Conservation (phyloP, 768 basidiomycete genomes). For the Phlegmacium glaucopus region DNA sequence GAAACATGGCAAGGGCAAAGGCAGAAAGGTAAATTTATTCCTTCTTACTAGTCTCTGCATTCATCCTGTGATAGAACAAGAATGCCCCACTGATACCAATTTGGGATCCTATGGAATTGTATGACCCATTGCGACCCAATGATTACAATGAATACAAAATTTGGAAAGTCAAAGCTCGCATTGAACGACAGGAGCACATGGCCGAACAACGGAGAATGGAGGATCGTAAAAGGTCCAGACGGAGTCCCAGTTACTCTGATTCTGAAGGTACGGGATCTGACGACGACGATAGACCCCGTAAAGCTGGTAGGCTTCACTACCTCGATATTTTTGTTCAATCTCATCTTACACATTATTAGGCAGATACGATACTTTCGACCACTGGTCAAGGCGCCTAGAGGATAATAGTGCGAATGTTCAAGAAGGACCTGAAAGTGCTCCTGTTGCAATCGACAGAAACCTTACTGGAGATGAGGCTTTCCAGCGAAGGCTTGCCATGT, state of each 20-base stretch:
- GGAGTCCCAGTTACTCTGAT: constrained; percentile 61
- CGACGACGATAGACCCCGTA: constrained; percentile 61
- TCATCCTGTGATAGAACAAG: constrained; percentile 47
- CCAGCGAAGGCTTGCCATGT: constrained; percentile 71
- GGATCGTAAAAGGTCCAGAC: constrained; percentile 55
- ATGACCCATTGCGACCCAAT: constrained; percentile 81
- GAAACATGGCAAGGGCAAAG: constrained; percentile 52
- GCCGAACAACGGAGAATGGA: constrained; percentile 55
- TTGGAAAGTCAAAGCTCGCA: constrained; percentile 74
- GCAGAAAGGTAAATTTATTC: constrained; percentile 53
- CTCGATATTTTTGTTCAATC: neutral
- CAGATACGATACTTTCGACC: constrained; percentile 48
- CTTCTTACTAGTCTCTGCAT: constrained; percentile 3
- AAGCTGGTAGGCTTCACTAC: constrained; percentile 49
- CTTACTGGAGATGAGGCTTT: constrained; percentile 80
- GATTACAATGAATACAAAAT: constrained; percentile 87
- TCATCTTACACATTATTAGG: constrained; percentile 26
- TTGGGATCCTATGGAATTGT: constrained; percentile 80
- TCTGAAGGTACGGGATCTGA: constrained; percentile 65
- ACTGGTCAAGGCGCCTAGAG: constrained; percentile 41
- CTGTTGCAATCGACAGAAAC: constrained; percentile 37
- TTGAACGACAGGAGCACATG: constrained; percentile 67
- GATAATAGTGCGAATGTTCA: constrained; percentile 28
- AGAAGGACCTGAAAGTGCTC: constrained; percentile 17
- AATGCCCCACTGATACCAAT: constrained; percentile 45